Conservation (phyloP, 2,329 filamentous ascomycete species). For the Talaromyces sp. region DNA sequence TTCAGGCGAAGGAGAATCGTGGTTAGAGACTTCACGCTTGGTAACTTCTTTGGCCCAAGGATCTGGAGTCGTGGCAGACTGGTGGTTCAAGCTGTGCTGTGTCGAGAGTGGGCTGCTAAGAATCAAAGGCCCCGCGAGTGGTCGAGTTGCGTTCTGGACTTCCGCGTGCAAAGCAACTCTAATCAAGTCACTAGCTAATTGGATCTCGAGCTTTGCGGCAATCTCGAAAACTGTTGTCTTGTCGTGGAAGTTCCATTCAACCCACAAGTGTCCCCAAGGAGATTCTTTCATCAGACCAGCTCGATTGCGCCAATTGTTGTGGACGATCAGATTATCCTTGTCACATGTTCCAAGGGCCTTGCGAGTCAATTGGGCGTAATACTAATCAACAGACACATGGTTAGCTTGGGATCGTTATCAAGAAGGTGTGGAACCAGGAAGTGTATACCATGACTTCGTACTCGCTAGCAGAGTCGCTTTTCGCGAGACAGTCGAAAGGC, state of each 20-base stretch:
- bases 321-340: constrained; percentile 4
- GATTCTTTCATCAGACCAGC: constrained; percentile 16
- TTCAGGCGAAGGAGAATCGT: background rate
- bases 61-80: background rate
- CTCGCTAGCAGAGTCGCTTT: constrained; percentile 23
- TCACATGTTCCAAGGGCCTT: constrained; percentile 19
- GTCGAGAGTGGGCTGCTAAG: background rate
- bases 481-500: constrained; percentile 39
- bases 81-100: background rate
- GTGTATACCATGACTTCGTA: constrained; percentile 27
- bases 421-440: background rate
- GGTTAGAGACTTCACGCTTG: constrained; percentile 1
- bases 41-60: constrained; percentile 5
- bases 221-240: constrained; percentile 22
- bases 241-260: constrained; percentile 26
- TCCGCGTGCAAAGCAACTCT: constrained; percentile 17
- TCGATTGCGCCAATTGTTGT: constrained; percentile 12
- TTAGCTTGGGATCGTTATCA: background rate
- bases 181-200: constrained; percentile 23
- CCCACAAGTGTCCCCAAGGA: constrained; percentile 29
- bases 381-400: constrained; percentile 19
- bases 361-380: constrained; percentile 26
- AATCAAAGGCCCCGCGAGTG: background rate
- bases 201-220: constrained; percentile 25
- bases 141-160: background rate